Evolutionary conservation across 352 stramenopile species (phyloP).

Genomic region (Phytophthora sp.): DNA sequence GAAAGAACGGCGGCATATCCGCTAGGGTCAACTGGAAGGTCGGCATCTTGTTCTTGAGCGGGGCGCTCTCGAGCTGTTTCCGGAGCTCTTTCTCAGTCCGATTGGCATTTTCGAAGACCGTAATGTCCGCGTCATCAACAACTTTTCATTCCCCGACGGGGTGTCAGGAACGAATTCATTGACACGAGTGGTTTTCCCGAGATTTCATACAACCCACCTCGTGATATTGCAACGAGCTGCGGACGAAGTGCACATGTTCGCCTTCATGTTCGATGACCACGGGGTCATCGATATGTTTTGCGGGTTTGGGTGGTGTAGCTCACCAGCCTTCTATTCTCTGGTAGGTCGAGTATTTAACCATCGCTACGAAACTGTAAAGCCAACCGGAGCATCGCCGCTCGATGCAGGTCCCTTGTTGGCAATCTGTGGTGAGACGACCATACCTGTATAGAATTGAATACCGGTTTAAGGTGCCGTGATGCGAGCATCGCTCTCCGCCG

Average conservation of each 20-base stretch:
- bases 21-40: too few species aligned
- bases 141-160: slow-evolving; percentile 15
- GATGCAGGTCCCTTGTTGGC: background rate
- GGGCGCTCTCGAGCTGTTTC: slow-evolving; percentile 18
- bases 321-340: background rate
- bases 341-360: background rate
- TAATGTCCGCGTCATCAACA: slow-evolving; percentile 20
- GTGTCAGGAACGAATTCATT: slow-evolving; percentile 23
- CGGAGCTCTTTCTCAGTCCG: slow-evolving; percentile 16
- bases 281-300: background rate
- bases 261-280: background rate
- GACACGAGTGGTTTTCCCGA: background rate
- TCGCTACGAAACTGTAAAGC: background rate
- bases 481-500: slow-evolving; percentile 8
- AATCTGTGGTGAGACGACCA: slow-evolving; percentile 40
- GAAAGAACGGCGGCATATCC: too few species aligned
- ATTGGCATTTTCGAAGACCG: background rate
- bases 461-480: background rate
- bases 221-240: slow-evolving; percentile 19
- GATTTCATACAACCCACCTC: slow-evolving; percentile 20
- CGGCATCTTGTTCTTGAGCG: too few species aligned
- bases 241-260: background rate
- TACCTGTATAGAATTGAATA: background rate
- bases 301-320: background rate
- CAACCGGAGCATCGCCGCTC: too few species aligned